phyloP scores from a whole-genome alignment of 352 stramenopile species.

The Aphanomyces astaci region DNA sequence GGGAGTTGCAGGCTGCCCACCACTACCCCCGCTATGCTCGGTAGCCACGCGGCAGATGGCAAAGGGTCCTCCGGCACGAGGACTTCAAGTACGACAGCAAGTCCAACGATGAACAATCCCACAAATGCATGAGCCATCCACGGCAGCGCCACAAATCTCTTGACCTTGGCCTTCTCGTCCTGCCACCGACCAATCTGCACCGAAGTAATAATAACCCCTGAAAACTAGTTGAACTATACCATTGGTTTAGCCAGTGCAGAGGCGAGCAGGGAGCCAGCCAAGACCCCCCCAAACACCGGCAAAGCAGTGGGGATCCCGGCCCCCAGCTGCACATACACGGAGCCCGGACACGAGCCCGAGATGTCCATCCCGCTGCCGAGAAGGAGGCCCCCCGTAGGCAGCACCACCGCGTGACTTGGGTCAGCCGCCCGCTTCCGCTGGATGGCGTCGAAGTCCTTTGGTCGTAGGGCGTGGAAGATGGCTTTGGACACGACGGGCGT shows the following conservation, averaged over 20 bases:
- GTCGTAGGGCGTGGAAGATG: constrained; percentile 17
- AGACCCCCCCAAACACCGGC: background rate
- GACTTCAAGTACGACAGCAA: constrained; percentile 17
- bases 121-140: constrained; percentile 6
- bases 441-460: constrained; percentile 22
- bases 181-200: constrained; percentile 7
- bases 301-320: background rate
- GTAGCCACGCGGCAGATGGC: background rate
- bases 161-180: constrained; percentile 5
- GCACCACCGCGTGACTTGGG: constrained; percentile 19
- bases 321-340: constrained; percentile 12
- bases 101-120: background rate
- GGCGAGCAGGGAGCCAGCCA: background rate
- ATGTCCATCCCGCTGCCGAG: constrained; percentile 21
- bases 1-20: constrained; percentile 26
- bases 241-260: background rate
- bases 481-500: constrained; percentile 16
- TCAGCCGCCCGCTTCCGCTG: constrained; percentile 11
- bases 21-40: constrained; percentile 10
- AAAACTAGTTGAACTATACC: background rate
- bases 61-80: background rate
- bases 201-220: background rate
- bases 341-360: constrained; percentile 4
- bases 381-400: constrained; percentile 22
- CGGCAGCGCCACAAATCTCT: background rate